Percentiles rank a stretch among this genome's conserved stretches.
Evolutionary conservation across 129 eudicot species (phyloP).

Genomic region (Flaveria ramosissima): DNA sequence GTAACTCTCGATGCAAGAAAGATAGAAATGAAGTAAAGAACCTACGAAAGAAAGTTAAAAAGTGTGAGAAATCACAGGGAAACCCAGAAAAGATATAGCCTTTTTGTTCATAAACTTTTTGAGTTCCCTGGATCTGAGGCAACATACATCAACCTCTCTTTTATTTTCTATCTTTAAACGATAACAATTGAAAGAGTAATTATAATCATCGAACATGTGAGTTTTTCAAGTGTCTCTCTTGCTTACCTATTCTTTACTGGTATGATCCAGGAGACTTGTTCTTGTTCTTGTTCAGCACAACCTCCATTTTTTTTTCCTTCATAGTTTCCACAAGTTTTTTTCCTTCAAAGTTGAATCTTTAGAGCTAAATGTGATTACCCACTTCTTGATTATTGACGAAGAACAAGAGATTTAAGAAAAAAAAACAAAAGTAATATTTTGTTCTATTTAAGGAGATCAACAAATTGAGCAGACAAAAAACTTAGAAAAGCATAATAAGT

Average conservation of each 20-base stretch:
- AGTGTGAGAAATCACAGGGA: constrained; percentile 72
- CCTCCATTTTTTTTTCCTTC: background rate
- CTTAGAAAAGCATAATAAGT: constrained; percentile 44
- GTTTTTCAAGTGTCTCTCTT: constrained; percentile 33
- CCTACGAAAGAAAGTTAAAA: constrained; percentile 48
- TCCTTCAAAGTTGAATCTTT: constrained; percentile 23
- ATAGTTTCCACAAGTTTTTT: background rate
- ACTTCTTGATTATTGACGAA: constrained; percentile 34
- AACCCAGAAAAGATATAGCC: constrained; percentile 39
- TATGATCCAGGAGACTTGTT: constrained; percentile 31
- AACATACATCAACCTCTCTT: constrained; percentile 57
- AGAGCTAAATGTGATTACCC: constrained; percentile 42
- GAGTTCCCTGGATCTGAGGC: constrained; percentile 84
- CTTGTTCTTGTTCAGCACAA: constrained; percentile 23
- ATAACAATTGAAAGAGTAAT: constrained; percentile 25
- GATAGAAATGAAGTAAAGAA: constrained; percentile 30
- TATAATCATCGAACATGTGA: constrained; percentile 31
- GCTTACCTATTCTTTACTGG: constrained; percentile 37
- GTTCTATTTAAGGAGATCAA: constrained; percentile 27
- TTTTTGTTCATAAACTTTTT: constrained; percentile 40
- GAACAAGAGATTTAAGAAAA: constrained; percentile 27
- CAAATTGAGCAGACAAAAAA: constrained; percentile 33
- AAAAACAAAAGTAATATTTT: background rate
- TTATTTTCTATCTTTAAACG: constrained; percentile 37
- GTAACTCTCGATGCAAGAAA: constrained; percentile 39